Evolutionary conservation across 345 rosid genomes (phyloP).

Genomic region (Gossypium anomalum): DNA sequence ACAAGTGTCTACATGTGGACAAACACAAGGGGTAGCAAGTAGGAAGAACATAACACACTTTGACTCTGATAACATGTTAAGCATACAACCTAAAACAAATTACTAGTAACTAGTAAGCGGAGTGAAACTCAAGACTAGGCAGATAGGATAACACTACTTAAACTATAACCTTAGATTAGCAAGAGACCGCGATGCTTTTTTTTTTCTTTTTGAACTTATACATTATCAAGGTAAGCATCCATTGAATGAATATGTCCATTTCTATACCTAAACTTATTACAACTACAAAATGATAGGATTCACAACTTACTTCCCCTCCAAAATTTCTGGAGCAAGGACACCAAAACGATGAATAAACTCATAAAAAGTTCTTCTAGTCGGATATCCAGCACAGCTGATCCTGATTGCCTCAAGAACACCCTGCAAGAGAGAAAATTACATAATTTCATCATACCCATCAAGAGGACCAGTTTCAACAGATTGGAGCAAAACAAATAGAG

Average conservation of each 20-base stretch:
- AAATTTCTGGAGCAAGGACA: conserved; percentile 57
- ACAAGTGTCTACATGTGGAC: background rate
- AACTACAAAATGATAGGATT: conserved; percentile 10
- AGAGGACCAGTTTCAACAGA: conserved; percentile 4
- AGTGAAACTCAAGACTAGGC: background rate
- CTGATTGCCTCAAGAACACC: conserved; percentile 89
- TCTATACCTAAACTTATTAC: background rate
- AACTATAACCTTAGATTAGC: background rate
- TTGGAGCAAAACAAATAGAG: conserved; percentile 12
- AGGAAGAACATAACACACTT: background rate
- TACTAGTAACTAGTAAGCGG: background rate
- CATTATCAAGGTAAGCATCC: background rate
- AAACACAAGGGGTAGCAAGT: background rate
- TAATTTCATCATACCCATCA: conserved; percentile 12
- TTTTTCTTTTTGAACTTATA: background rate
- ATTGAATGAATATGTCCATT: background rate
- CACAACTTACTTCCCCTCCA: conserved; percentile 65
- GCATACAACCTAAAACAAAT: background rate
- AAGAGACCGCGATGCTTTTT: background rate
- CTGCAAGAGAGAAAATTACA: conserved; percentile 30
- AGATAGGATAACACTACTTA: background rate
- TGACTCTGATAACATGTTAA: background rate
- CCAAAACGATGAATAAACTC: conserved; percentile 82
- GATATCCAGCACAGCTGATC: conserved; percentile 85
- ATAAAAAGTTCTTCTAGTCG: conserved; percentile 68